These are phyloP conservation scores for Protomyces inouyei DNA, from an alignment of 1,139 yeast genomes.

Conservation along the genomic window DNA sequence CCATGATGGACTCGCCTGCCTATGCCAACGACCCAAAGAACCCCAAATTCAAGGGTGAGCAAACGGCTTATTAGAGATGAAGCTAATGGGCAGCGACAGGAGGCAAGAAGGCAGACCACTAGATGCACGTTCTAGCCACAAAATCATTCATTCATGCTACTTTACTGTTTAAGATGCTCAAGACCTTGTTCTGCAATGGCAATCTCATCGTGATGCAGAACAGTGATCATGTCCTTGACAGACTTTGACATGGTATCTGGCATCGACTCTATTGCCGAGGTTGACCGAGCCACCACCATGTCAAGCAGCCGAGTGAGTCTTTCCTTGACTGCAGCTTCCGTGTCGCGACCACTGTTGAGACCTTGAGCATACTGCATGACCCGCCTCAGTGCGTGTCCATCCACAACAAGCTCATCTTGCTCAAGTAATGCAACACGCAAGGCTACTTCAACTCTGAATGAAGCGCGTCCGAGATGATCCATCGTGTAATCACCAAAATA, in stretches of 20 bases:
- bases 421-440: slow-evolving; percentile 6
- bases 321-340: not conserved
- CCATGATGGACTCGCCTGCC: slow-evolving; percentile 49
- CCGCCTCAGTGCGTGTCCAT: not conserved
- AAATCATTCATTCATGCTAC: too few species aligned
- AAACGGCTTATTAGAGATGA: not conserved
- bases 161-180: not conserved
- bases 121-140: not conserved
- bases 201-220: not conserved
- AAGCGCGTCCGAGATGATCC: slow-evolving; percentile 6
- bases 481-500: slow-evolving; percentile 25
- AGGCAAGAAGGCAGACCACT: not conserved
- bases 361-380: not conserved
- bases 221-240: not conserved
- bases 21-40: slow-evolving; percentile 67
- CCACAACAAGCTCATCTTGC: not conserved
- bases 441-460: slow-evolving; percentile 27
- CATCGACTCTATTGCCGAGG: not conserved
- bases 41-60: slow-evolving; percentile 50
- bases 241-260: not conserved
- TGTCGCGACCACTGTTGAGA: not conserved
- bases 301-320: not conserved
- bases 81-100: not conserved
- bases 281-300: not conserved
- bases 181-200: not conserved